phyloP scores from a whole-genome alignment of 345 rosid genomes.

The Erysimum cheiranthoides region DNA sequence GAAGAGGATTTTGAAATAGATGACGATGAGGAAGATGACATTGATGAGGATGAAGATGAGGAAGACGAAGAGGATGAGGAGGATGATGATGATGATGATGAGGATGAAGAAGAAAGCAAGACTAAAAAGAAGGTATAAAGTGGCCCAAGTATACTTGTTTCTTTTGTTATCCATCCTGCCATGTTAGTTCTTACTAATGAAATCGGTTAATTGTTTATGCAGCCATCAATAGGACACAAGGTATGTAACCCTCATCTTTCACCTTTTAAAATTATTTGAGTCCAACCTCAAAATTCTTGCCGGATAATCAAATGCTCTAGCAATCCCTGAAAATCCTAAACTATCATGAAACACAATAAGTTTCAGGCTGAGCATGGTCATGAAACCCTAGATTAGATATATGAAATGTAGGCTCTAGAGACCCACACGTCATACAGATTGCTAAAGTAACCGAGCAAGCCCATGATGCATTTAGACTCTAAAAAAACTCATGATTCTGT shows the following conservation, averaged over 20 bases:
- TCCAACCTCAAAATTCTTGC: neutral
- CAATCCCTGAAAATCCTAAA: neutral
- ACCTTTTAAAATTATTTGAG: constrained; percentile 3
- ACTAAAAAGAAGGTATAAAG: constrained; percentile 59
- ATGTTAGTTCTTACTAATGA: constrained; percentile 28
- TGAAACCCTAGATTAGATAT: constrained; percentile 20
- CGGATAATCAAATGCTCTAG: neutral
- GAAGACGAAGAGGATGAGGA: constrained; percentile 52
- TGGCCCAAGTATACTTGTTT: neutral
- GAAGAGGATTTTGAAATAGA: constrained; percentile 62
- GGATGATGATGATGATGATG: constrained; percentile 56
- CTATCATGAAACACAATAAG: constrained; percentile 6
- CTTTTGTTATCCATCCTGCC: constrained; percentile 13
- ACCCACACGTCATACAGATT: neutral
- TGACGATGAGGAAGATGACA: constrained; percentile 55
- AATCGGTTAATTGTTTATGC: constrained; percentile 10
- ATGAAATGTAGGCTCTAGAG: neutral
- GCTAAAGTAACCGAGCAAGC: neutral
- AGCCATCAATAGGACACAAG: constrained; percentile 50
- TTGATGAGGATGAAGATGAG: constrained; percentile 51
- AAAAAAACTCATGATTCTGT: neutral
- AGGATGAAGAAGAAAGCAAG: constrained; percentile 56
- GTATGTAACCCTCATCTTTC: constrained; percentile 39
- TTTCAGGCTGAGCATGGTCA: constrained; percentile 19
- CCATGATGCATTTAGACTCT: neutral